Evolutionary conservation across 495 filamentous ascomycete species (phyloP), one percentile per base, ranked within the genome.

Genomic region (Aspergillus affinis): DNA sequence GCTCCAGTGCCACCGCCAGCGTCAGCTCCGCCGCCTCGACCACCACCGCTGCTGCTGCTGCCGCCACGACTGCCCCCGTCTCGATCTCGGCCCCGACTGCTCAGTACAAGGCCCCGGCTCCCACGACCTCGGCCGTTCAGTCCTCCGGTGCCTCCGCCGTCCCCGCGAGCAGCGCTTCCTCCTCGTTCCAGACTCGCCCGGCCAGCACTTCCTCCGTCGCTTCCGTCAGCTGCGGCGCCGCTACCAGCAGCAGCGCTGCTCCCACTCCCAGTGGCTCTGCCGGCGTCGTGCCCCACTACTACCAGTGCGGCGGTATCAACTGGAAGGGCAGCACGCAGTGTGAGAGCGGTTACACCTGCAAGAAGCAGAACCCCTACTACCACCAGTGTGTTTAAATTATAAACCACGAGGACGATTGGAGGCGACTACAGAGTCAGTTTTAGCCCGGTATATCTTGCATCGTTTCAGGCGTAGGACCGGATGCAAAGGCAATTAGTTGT

Each of bases 301-400:
- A 70, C 46, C 83, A 86, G 62, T 86, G 83, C 48, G 82, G 83
- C 51, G 83, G 83, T 41, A 58, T 67, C 27, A 75, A 77, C 62
- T 85, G 76, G 71, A 75, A 62, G 2, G 82, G 83, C 36, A 46
- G 75, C 6, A 80, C 75, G 2, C 70, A 71, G 48, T 85, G 83
- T 64, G 72, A 68, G 58, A 67, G 71, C 20, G 74, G 75, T 7
- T 74, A 75, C 47, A 75, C 71, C 19, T 85, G 82, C 72, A 59
- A 71, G 44, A 57, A 54, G 56, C 63, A 70, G 55, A 85, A 84
- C 65, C 65, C 74, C 29, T 84, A 69, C 67, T 84, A 84, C 65
- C 79, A 69, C 54, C 81, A 84, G 75, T 84, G 82, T 61, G 19
- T 81, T 58, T 81, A 72, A 13, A 27, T 17, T 41, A 4, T 41